Percentiles rank a stretch among this genome's conserved stretches.
Evolutionary conservation across 176 grass and related monocot genomes (phyloP).

Genomic region (Typha latifolia): DNA sequence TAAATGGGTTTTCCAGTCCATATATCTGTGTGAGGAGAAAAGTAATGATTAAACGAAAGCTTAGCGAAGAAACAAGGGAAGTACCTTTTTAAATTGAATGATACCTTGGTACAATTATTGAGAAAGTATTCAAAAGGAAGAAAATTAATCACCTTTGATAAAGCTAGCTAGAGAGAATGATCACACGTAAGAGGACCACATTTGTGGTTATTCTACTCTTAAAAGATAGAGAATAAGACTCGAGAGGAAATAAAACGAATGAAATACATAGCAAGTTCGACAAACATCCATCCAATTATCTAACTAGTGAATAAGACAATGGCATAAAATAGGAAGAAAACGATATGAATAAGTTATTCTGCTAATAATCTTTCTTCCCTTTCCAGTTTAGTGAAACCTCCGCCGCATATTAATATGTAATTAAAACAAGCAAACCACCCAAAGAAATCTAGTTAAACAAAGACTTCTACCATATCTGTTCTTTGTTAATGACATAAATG

Average conservation of each 20-base stretch:
- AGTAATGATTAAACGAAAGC: slow-evolving; percentile 18
- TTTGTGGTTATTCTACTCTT: not conserved
- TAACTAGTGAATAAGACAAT: too few relatives aligned
- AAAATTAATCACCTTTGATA: slow-evolving; percentile 1
- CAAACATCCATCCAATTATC: too few relatives aligned
- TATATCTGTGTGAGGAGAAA: not conserved
- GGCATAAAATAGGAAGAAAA: too few relatives aligned
- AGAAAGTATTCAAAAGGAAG: slow-evolving; percentile 1
- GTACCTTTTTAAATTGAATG: not conserved
- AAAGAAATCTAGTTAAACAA: not conserved
- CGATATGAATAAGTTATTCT: too few relatives aligned
- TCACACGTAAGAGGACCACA: not conserved
- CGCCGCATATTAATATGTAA: not conserved
- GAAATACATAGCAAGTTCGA: too few relatives aligned
- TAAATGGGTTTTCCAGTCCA: too few relatives aligned
- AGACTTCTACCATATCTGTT: not conserved
- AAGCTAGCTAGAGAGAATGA: not conserved
- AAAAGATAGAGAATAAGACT: not conserved
- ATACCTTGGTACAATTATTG: not conserved
- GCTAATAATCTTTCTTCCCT: too few relatives aligned
- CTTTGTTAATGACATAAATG: slow-evolving; percentile 4
- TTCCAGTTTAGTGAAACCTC: not conserved
- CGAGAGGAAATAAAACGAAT: not conserved
- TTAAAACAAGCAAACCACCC: not conserved
- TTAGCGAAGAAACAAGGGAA: slow-evolving; percentile 5